Percentiles rank a stretch among this genome's conserved stretches.
These are phyloP conservation scores for Przewalskia tangutica DNA, from an alignment of 257 asterid species.

Conservation along the genomic window DNA sequence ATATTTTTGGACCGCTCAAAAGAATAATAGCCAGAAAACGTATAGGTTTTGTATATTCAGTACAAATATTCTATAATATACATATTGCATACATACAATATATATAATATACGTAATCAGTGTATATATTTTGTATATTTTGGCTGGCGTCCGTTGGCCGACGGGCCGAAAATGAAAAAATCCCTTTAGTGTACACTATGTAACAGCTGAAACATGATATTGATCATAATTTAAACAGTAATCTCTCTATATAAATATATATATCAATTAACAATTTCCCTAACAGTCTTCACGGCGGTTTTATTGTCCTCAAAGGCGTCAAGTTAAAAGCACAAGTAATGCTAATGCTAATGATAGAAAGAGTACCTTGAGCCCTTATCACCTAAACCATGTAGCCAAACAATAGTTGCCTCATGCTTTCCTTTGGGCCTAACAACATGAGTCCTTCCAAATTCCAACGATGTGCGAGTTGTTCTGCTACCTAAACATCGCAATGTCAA, in stretches of 20 bases:
- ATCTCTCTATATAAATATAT: too few relatives aligned
- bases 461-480: constrained; percentile 29
- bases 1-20: too few relatives aligned
- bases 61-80: too few relatives aligned
- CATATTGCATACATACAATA: too few relatives aligned
- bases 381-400: constrained; percentile 87
- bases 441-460: constrained; percentile 70
- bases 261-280: background rate
- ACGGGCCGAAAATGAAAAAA: too few relatives aligned
- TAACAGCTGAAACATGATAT: background rate
- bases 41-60: too few relatives aligned
- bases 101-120: too few relatives aligned
- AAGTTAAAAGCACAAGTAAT: background rate
- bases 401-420: constrained; percentile 71
- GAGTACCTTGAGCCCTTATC: constrained; percentile 77
- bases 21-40: too few relatives aligned
- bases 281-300: background rate
- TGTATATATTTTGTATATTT: too few relatives aligned
- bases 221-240: background rate
- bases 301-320: background rate
- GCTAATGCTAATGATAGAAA: background rate
- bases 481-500: constrained; percentile 22
- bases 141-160: too few relatives aligned
- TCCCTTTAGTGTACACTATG: background rate
- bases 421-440: constrained; percentile 83